Percentiles rank a stretch among this genome's conserved stretches.
Conservation (phyloP, 495 filamentous ascomycete species). For the Penicillium dipodomyicola region DNA sequence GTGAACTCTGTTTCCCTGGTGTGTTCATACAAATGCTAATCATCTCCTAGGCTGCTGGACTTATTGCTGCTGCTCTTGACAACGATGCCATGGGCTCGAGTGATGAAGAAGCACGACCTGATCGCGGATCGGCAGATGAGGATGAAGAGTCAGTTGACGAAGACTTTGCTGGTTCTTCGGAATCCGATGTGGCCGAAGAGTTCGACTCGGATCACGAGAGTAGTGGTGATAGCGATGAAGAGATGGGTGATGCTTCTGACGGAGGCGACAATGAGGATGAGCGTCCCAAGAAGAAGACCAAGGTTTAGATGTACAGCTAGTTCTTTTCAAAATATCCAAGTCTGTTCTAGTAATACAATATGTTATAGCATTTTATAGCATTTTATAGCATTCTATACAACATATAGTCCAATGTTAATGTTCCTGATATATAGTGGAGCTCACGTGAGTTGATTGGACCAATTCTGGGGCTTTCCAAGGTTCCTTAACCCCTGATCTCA, state of each 20-base stretch:
- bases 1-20: slow-evolving; percentile 19
- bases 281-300: slow-evolving; percentile 70
- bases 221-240: slow-evolving; percentile 65
- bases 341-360: neutral
- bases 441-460: slow-evolving; percentile 19
- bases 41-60: slow-evolving; percentile 46
- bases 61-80: slow-evolving; percentile 78
- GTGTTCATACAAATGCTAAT: slow-evolving; percentile 8
- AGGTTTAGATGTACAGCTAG: slow-evolving; percentile 39
- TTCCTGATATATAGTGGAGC: slow-evolving; percentile 11
- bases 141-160: slow-evolving; percentile 94
- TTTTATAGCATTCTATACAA: neutral
- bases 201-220: slow-evolving; percentile 89
- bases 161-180: slow-evolving; percentile 87
- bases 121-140: slow-evolving; percentile 90
- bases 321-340: neutral
- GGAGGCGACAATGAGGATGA: slow-evolving; percentile 50
- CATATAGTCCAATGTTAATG: neutral
- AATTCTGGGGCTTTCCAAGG: neutral
- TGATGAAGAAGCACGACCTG: slow-evolving; percentile 74
- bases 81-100: slow-evolving; percentile 77
- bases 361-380: no score
- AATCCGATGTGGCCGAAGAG: slow-evolving; percentile 95
- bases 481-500: slow-evolving; percentile 27
- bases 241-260: slow-evolving; percentile 58